Percentiles rank a stretch among this genome's conserved stretches.
These are phyloP conservation scores for Cenococcum geophilum DNA, from an alignment of 495 filamentous ascomycete genomes.

Conservation along the genomic window DNA sequence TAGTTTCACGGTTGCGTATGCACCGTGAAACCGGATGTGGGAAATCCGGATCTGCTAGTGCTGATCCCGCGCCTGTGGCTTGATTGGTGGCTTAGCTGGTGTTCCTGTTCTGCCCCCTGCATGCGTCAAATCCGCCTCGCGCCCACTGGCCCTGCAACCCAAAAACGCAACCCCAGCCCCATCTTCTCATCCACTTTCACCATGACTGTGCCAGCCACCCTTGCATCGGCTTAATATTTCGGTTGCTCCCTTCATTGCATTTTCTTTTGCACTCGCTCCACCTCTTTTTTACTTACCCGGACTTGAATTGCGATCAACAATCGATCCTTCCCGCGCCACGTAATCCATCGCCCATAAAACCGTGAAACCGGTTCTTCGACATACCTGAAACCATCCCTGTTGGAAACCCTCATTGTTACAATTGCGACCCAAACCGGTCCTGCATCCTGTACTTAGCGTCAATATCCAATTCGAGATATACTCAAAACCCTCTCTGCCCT, in stretches of 20 bases:
- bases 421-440: neutral
- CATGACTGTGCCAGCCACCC: no score
- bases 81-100: no score
- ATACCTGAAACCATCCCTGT: neutral
- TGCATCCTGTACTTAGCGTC: neutral
- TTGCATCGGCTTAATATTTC: neutral
- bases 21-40: no score
- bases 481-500: neutral
- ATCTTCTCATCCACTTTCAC: no score
- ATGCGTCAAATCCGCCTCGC: no score
- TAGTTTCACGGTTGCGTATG: no score
- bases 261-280: neutral
- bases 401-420: slow-evolving; percentile 3
- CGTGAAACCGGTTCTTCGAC: slow-evolving; percentile 4
- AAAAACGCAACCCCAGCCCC: no score
- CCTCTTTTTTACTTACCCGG: neutral
- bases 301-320: neutral
- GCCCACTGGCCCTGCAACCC: no score
- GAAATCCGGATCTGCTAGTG: no score
- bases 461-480: neutral
- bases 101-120: no score
- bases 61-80: no score
- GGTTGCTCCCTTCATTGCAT: neutral
- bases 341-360: neutral
- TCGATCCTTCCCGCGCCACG: neutral